Base-by-base conservation (phyloP, 257 asterid genomes). In the Penstemon barbatus region DNA sequence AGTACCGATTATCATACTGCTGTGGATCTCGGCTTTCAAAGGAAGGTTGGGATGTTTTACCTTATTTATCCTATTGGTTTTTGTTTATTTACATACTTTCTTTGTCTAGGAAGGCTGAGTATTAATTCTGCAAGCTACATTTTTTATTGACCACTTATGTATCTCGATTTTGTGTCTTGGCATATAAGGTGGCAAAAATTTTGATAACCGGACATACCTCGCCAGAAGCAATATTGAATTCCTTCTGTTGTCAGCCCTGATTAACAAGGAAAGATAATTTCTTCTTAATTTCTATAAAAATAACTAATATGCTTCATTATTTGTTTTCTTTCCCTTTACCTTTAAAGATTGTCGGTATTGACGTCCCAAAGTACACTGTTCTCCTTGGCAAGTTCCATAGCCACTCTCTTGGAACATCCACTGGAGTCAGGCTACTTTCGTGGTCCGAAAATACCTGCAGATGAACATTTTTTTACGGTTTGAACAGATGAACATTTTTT, bases 371-470 rank as follows among this genome's bases (percentile, higher is more conserved):
- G 81, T 82, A 93, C 74, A 93, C 99, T 48, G 87, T 91, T 56
- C 96, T 74, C 74, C 96, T 78, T 51, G 85, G 91, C 83, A 93
- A 87, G 83, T 78, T 85, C 99, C 99, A 93, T 72, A 93, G 68
- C 96, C 92, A 93, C 74, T 73, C 63, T 80, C 99, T 85, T 60
- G 99, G 99, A 71, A 93, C 95, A 56, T 77, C 79, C 62, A 93
- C 74, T 56, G 99, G 99, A 53, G 78, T 68, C 52, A 85, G 83
- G 80, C 99, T 93, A 70, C 96, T 87, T 59, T 85, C 92, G 64
- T 90, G 97, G 81, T 93, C 99, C 1, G 99, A 88, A 78, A 93
- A 93, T 72, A 93, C 94, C 99, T 93, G 86, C 61, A 66, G n/a
- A 74, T 43, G 64, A 18, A 46, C 61, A 65, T 19, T 5, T 11